Evolutionary conservation across 2,329 filamentous ascomycete species (phyloP).

Genomic region (Aspergillus sp.): DNA sequence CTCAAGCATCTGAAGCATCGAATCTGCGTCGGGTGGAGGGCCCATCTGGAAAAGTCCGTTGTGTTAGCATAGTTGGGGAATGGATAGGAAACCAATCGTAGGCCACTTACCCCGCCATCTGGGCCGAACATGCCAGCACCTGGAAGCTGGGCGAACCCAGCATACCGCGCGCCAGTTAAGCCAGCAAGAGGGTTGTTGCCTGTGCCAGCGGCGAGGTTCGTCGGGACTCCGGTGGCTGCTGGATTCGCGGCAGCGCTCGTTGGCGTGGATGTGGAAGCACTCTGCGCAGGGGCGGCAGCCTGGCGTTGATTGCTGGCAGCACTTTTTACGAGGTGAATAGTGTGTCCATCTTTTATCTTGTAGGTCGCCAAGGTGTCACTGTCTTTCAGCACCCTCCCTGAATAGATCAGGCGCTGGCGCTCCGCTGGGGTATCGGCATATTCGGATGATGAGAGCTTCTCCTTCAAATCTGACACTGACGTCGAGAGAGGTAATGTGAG

Average conservation of each 20-base stretch:
- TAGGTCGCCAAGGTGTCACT: constrained; percentile 79
- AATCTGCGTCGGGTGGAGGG: constrained; percentile 76
- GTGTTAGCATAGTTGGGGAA: constrained; percentile 15
- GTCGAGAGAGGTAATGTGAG: constrained; percentile 76
- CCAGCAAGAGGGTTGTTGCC: constrained; percentile 88
- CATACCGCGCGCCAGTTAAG: constrained; percentile 89
- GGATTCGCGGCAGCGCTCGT: constrained; percentile 33
- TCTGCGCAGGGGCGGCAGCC: constrained; percentile 54
- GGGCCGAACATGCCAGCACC: constrained; percentile 87
- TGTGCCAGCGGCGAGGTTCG: constrained; percentile 49
- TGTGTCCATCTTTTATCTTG: constrained; percentile 96
- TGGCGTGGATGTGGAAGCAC: constrained; percentile 35
- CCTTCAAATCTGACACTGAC: constrained; percentile 83
- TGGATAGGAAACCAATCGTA: neutral
- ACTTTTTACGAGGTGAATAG: constrained; percentile 94
- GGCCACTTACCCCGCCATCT: constrained; percentile 78
- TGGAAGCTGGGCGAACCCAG: constrained; percentile 85
- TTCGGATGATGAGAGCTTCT: constrained; percentile 76
- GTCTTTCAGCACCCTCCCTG: constrained; percentile 94
- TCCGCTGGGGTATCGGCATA: constrained; percentile 85
- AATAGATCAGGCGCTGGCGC: constrained; percentile 94
- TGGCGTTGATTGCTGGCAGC: constrained; percentile 77
- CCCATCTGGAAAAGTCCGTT: constrained; percentile 67
- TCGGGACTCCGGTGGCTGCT: constrained; percentile 43
- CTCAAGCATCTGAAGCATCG: constrained; percentile 79